Conservation (phyloP, 2,329 filamentous ascomycete genomes). For the Nakataea oryzae region DNA sequence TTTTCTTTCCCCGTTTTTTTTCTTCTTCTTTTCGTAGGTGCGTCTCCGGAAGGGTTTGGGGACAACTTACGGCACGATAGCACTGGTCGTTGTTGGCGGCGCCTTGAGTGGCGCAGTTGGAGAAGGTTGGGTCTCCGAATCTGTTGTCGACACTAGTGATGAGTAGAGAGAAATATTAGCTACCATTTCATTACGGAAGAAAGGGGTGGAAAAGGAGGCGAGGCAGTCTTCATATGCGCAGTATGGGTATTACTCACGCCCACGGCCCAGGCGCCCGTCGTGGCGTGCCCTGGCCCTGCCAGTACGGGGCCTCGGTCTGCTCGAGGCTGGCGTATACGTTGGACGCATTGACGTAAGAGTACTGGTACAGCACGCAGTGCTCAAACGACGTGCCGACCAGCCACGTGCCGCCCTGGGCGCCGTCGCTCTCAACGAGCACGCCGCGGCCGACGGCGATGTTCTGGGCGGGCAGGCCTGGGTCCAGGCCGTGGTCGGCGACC, state of each 20-base stretch:
- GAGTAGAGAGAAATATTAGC: background rate
- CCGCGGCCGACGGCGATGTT: slow-evolving; percentile 35
- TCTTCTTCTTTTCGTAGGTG: too few relatives aligned
- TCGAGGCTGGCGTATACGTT: slow-evolving; percentile 40
- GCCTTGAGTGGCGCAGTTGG: slow-evolving; percentile 14
- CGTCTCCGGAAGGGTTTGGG: slow-evolving; percentile 13
- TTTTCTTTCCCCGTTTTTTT: too few relatives aligned
- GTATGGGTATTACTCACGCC: slow-evolving; percentile 15
- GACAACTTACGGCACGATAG: slow-evolving; percentile 13
- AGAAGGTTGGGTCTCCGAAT: slow-evolving; percentile 19
- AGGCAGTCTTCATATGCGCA: too few relatives aligned
- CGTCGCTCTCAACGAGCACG: slow-evolving; percentile 29
- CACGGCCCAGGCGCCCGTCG: slow-evolving; percentile 26
- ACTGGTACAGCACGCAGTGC: slow-evolving; percentile 49
- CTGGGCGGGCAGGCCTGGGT: slow-evolving; percentile 24
- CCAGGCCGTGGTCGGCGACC: slow-evolving; percentile 38
- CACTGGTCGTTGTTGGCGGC: slow-evolving; percentile 14
- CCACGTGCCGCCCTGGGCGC: slow-evolving; percentile 30
- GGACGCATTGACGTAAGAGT: slow-evolving; percentile 36
- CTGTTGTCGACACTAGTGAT: slow-evolving; percentile 35
- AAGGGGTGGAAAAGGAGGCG: too few relatives aligned
- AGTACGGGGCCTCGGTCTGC: slow-evolving; percentile 45
- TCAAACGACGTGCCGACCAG: slow-evolving; percentile 41
- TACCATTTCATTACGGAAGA: background rate
- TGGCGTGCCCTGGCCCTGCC: slow-evolving; percentile 26